Evolutionary conservation across 1,139 yeast species (phyloP).

Genomic region (Protomyces inouyei): DNA sequence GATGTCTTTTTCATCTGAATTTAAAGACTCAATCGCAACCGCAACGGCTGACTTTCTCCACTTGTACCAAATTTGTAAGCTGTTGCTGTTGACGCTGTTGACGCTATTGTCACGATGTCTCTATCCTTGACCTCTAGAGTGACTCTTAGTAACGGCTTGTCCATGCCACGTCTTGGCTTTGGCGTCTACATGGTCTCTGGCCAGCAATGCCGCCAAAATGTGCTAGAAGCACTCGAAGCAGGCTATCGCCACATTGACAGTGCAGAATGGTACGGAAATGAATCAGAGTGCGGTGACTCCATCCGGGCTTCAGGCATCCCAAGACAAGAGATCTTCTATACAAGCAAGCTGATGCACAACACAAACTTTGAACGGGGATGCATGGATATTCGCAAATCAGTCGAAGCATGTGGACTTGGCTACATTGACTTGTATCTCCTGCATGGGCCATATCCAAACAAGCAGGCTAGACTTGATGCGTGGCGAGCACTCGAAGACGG

Average conservation of each 20-base stretch:
- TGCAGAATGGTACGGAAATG: conserved; percentile 53
- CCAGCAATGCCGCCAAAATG: conserved; percentile 28
- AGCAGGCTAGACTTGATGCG: conserved; percentile 40
- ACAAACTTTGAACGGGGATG: conserved; percentile 50
- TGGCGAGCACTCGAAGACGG: conserved; percentile 48
- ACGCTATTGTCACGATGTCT: neutral
- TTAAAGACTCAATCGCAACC: too few species aligned
- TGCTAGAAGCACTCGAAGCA: conserved; percentile 32
- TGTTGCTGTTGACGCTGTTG: too few species aligned
- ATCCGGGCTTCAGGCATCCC: conserved; percentile 45
- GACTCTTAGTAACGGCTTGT: conserved; percentile 38
- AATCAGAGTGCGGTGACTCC: conserved; percentile 50
- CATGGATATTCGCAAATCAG: conserved; percentile 49
- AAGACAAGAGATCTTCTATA: conserved; percentile 61
- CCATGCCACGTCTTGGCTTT: conserved; percentile 54
- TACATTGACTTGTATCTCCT: conserved; percentile 48
- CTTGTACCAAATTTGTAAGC: too few species aligned
- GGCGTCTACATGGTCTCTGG: conserved; percentile 41
- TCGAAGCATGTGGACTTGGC: conserved; percentile 49
- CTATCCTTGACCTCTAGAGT: neutral
- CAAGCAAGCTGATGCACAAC: conserved; percentile 53
- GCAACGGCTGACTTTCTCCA: too few species aligned
- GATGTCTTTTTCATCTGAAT: too few species aligned
- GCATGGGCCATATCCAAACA: conserved; percentile 41
- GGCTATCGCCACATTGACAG: conserved; percentile 44